Percentiles rank a stretch among this genome's conserved stretches.
Evolutionary conservation across 306 rosid genomes (phyloP).

Genomic region (Heteromeles arbutifolia): DNA sequence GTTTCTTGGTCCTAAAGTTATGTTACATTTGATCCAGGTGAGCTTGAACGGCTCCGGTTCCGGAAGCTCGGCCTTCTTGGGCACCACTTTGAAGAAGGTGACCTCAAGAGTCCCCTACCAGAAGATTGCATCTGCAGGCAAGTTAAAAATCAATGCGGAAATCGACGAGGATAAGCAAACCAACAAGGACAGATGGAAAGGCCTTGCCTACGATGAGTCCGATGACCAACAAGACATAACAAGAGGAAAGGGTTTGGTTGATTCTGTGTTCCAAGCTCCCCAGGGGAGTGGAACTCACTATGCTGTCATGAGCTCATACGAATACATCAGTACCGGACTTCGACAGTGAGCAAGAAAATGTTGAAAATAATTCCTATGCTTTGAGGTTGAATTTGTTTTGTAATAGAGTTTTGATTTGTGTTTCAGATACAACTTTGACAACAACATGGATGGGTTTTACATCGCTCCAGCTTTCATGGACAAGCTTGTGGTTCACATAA

Average conservation of each 20-base stretch:
- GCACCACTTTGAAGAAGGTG: slow-evolving; percentile 24
- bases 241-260: slow-evolving; percentile 43
- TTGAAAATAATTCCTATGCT: not conserved
- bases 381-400: not conserved
- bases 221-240: slow-evolving; percentile 44
- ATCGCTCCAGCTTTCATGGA: slow-evolving; percentile 55
- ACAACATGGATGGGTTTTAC: slow-evolving; percentile 36
- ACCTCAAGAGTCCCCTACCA: slow-evolving; percentile 11
- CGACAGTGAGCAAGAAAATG: slow-evolving; percentile 17
- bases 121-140: slow-evolving; percentile 3
- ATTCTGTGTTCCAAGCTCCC: slow-evolving; percentile 37
- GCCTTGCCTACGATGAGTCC: slow-evolving; percentile 30
- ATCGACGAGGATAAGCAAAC: slow-evolving; percentile 25
- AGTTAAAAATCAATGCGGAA: slow-evolving; percentile 14
- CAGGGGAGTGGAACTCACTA: slow-evolving; percentile 26
- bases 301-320: slow-evolving; percentile 38
- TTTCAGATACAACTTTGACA: slow-evolving; percentile 38
- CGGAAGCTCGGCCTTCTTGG: slow-evolving; percentile 31
- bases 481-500: slow-evolving; percentile 46
- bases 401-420: not conserved
- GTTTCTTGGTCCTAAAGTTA: not conserved
- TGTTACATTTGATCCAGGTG: slow-evolving; percentile 17
- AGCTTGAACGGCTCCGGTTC: slow-evolving; percentile 17
- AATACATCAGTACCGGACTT: slow-evolving; percentile 33
- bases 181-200: slow-evolving; percentile 20